These are phyloP conservation scores for Schizophyllum amplum DNA, from an alignment of 1,284 basidiomycete genomes.

Conservation along the genomic window DNA sequence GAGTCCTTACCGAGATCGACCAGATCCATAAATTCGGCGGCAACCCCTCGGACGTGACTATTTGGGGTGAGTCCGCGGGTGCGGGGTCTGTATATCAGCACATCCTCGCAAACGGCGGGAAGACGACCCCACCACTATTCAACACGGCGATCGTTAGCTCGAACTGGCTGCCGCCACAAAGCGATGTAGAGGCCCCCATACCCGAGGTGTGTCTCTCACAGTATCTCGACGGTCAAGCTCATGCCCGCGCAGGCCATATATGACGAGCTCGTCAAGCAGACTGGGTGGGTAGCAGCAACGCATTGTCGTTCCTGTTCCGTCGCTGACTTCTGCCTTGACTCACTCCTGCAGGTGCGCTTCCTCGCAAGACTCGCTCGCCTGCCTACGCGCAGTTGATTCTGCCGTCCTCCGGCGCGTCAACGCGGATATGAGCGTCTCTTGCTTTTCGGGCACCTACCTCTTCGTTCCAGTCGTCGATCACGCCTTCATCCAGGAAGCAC, in stretches of 20 bases:
- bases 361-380: neutral
- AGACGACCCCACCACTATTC: constrained; percentile 13
- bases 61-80: constrained; percentile 5
- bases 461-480: constrained; percentile 24
- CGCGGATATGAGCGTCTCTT: neutral
- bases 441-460: neutral
- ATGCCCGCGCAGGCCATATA: constrained; percentile 13
- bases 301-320: neutral
- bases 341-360: neutral
- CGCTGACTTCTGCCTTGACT: neutral
- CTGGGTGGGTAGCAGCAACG: constrained; percentile 8
- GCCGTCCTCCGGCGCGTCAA: neutral
- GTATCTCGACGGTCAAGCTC: neutral
- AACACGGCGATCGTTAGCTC: constrained; percentile 20
- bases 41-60: neutral
- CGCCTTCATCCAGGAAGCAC: constrained; percentile 32
- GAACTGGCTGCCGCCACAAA: constrained; percentile 18
- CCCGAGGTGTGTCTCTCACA: neutral
- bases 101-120: constrained; percentile 11
- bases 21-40: neutral
- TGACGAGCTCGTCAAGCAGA: constrained; percentile 7
- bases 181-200: constrained; percentile 15
- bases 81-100: constrained; percentile 16
- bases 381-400: neutral
- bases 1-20: no score